Percentiles rank a stretch among this genome's conserved stretches.
Evolutionary conservation across 495 filamentous ascomycete species (phyloP).

Genomic region (Collariella sp.): DNA sequence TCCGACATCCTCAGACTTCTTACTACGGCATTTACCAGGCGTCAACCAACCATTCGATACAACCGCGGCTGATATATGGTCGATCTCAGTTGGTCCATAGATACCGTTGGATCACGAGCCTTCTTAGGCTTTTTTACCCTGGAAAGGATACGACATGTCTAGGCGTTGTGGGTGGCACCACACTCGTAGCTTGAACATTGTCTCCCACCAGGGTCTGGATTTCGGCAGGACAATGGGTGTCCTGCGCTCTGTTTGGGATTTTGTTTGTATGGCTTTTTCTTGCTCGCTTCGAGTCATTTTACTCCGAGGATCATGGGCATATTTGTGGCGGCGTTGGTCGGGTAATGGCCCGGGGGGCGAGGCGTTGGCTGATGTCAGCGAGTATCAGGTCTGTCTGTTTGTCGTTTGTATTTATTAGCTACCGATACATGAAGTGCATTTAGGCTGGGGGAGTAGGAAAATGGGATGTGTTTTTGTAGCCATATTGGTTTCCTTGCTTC

Average conservation of each 20-base stretch:
- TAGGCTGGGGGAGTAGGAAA: not conserved
- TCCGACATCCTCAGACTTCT: not conserved
- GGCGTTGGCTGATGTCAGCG: slow-evolving; percentile 1
- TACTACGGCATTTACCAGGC: not conserved
- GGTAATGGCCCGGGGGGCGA: not conserved
- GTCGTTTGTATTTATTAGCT: not conserved
- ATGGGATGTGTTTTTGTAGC: not conserved
- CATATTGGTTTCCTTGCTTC: not conserved
- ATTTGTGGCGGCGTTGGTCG: not conserved
- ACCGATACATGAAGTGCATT: not conserved
- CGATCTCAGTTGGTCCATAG: too few species aligned
- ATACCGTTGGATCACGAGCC: not conserved
- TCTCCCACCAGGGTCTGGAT: not conserved
- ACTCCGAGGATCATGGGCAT: not conserved
- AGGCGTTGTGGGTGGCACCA: slow-evolving; percentile 12
- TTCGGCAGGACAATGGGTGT: not conserved
- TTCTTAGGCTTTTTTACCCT: not conserved
- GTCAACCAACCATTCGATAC: too few species aligned
- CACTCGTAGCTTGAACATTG: slow-evolving; percentile 6
- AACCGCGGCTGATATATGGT: too few species aligned
- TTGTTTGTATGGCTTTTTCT: not conserved
- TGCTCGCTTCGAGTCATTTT: not conserved
- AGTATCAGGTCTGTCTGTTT: not conserved
- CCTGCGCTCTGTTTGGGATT: not conserved
- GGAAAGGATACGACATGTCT: not conserved